A percentile compares a stretch with the other conserved stretches of the same genome.
These are phyloP conservation scores for Magnusiomyces sp. DNA, from an alignment of 1,139 yeast species.

Conservation along the genomic window DNA sequence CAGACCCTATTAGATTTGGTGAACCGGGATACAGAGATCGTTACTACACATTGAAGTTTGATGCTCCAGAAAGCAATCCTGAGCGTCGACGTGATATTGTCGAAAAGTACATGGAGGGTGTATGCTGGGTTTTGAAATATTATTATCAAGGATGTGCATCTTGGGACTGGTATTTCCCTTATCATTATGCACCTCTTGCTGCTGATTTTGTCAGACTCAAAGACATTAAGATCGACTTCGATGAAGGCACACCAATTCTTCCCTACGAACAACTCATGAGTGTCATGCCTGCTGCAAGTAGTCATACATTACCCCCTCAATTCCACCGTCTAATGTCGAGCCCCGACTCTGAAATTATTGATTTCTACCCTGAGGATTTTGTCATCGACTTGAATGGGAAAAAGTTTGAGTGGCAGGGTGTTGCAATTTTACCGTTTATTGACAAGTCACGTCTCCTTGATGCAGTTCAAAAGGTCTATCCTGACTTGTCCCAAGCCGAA, in stretches of 20 bases:
- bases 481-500: constrained; percentile 60
- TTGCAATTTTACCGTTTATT: constrained; percentile 82
- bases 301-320: constrained; percentile 79
- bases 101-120: constrained; percentile 78
- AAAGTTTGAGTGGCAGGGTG: constrained; percentile 92
- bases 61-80: constrained; percentile 44
- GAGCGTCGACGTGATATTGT: constrained; percentile 56
- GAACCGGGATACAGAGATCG: constrained; percentile 83
- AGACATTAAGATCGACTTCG: constrained; percentile 53
- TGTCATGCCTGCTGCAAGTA: constrained; percentile 93
- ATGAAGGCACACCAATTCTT: constrained; percentile 68
- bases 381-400: constrained; percentile 93
- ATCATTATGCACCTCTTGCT: constrained; percentile 97
- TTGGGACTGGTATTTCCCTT: constrained; percentile 98
- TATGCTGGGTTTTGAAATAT: constrained; percentile 87
- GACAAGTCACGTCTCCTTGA: constrained; percentile 67
- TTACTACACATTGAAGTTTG: constrained; percentile 72
- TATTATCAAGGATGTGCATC: constrained; percentile 98
- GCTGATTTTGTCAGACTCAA: constrained; percentile 64
- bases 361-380: constrained; percentile 85
- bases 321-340: constrained; percentile 79
- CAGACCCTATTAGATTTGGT: constrained; percentile 62
- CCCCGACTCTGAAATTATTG: constrained; percentile 74
- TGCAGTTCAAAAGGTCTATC: constrained; percentile 60
- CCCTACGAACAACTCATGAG: constrained; percentile 98